Evolutionary conservation across 805 yeast species (phyloP).

Genomic region (Metschnikowia hibisci): DNA sequence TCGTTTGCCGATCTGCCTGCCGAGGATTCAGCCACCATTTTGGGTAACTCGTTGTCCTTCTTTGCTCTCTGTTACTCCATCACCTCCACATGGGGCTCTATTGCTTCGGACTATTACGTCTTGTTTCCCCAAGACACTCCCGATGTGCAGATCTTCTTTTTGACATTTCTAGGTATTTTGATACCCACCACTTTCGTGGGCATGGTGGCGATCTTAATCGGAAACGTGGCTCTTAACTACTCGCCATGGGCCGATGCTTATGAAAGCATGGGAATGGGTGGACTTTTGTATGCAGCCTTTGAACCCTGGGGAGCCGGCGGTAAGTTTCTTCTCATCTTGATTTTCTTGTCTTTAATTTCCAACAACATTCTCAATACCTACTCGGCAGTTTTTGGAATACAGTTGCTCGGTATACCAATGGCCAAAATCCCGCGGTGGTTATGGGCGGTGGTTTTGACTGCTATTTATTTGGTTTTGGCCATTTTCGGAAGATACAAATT

Average conservation of each 20-base stretch:
- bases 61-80: slow-evolving; percentile 72
- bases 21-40: slow-evolving; percentile 32
- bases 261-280: slow-evolving; percentile 65
- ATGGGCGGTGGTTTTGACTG: slow-evolving; percentile 62
- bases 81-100: slow-evolving; percentile 86
- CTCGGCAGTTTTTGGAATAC: slow-evolving; percentile 77
- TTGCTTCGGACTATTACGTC: slow-evolving; percentile 81
- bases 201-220: slow-evolving; percentile 65
- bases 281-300: slow-evolving; percentile 62
- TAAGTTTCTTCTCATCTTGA: slow-evolving; percentile 63
- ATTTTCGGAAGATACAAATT: slow-evolving; percentile 73
- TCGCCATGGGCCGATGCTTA: slow-evolving; percentile 58
- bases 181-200: slow-evolving; percentile 77
- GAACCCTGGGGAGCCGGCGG: slow-evolving; percentile 75
- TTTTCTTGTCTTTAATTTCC: slow-evolving; percentile 72
- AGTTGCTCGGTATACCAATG: slow-evolving; percentile 51
- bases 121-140: slow-evolving; percentile 72
- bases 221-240: slow-evolving; percentile 58
- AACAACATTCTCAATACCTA: slow-evolving; percentile 80
- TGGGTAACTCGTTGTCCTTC: slow-evolving; percentile 70
- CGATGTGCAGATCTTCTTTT: slow-evolving; percentile 46
- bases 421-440: slow-evolving; percentile 74
- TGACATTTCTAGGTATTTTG: slow-evolving; percentile 64
- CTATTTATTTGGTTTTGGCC: slow-evolving; percentile 63
- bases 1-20: slow-evolving; percentile 19